A percentile compares a stretch with the other conserved stretches of the same genome.
Evolutionary conservation across 2,329 filamentous ascomycete genomes (phyloP).

Genomic region (Metarhizium brunneum): DNA sequence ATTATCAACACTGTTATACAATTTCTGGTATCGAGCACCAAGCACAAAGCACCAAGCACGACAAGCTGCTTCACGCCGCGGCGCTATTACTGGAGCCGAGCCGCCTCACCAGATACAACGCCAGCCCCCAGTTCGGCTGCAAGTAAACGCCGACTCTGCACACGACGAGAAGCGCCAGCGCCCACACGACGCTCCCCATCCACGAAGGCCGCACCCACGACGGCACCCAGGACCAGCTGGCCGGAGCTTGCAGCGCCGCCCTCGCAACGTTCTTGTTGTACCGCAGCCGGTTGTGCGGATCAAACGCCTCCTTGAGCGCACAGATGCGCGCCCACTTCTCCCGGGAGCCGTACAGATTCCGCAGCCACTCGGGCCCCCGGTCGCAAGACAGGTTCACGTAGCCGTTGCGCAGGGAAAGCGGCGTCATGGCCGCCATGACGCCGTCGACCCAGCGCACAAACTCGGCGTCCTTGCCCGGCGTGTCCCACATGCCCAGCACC

Average conservation of each 20-base stretch:
- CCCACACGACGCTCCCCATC: background rate
- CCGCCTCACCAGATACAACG: background rate
- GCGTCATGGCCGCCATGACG: background rate
- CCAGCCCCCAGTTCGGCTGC: background rate
- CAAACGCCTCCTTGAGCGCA: background rate
- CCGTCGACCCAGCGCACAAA: background rate
- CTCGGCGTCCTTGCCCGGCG: background rate
- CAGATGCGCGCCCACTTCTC: conserved; percentile 2
- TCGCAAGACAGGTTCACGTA: background rate
- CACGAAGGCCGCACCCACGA: background rate
- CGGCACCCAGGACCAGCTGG: background rate
- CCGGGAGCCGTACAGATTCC: background rate
- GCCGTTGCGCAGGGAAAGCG: background rate
- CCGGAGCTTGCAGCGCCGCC: background rate
- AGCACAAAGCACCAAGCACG: no score
- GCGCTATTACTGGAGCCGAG: background rate
- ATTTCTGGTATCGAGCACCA: no score
- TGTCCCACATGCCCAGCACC: background rate
- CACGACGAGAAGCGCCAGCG: background rate
- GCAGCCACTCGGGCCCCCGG: conserved; percentile 1
- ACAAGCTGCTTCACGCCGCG: no score
- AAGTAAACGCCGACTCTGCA: background rate
- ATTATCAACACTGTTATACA: no score
- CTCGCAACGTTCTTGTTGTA: background rate
- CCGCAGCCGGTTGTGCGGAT: background rate